Evolutionary conservation across 768 basidiomycete genomes (phyloP).

Genomic region (Mycena sanguinolenta): DNA sequence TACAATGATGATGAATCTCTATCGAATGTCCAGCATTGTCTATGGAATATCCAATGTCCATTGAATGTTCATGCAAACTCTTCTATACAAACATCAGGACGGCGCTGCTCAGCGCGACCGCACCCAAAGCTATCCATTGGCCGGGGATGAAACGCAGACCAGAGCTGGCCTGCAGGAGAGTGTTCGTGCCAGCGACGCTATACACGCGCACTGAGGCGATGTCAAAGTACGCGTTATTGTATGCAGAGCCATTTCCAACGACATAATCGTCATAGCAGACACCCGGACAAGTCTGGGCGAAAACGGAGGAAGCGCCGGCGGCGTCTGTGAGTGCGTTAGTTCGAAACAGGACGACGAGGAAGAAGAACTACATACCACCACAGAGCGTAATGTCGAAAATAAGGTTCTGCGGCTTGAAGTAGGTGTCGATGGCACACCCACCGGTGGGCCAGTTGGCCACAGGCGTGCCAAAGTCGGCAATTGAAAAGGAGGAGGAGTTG

Average conservation of each 20-base stretch:
- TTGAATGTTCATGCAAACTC: neutral
- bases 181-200: slow-evolving; percentile 49
- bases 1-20: no score
- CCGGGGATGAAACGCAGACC: neutral
- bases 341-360: slow-evolving; percentile 18
- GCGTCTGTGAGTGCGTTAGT: slow-evolving; percentile 46
- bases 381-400: slow-evolving; percentile 84
- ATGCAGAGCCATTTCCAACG: slow-evolving; percentile 70
- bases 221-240: slow-evolving; percentile 80
- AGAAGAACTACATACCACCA: slow-evolving; percentile 56
- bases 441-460: slow-evolving; percentile 75
- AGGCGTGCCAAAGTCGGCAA: slow-evolving; percentile 72
- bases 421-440: slow-evolving; percentile 65
- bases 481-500: slow-evolving; percentile 66
- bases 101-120: slow-evolving; percentile 15
- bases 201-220: slow-evolving; percentile 71
- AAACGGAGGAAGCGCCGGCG: slow-evolving; percentile 66
- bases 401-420: slow-evolving; percentile 74
- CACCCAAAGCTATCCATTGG: slow-evolving; percentile 12
- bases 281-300: slow-evolving; percentile 74
- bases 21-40: neutral
- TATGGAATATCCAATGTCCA: neutral
- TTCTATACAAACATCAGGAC: slow-evolving; percentile 8
- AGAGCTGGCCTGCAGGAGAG: slow-evolving; percentile 34
- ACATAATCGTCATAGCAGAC: slow-evolving; percentile 80